These are phyloP conservation scores for Fusarium gaditjirri DNA, from an alignment of 2,329 filamentous ascomycete genomes.

Conservation along the genomic window DNA sequence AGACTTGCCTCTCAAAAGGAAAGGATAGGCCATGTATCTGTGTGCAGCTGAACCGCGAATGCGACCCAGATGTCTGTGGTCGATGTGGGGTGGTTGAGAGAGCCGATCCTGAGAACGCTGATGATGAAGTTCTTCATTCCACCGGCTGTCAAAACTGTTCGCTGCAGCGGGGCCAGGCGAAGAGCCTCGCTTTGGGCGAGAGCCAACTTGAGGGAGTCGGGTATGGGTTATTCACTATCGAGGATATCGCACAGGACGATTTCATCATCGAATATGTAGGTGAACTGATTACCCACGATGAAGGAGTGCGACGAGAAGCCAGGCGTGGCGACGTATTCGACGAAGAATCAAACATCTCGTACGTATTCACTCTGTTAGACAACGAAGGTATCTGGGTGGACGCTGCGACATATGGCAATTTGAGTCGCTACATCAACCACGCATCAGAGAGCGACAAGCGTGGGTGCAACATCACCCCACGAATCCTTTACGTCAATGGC, in stretches of 20 bases:
- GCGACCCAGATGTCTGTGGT: conserved; percentile 79
- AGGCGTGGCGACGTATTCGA: conserved; percentile 70
- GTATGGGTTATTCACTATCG: conserved; percentile 79
- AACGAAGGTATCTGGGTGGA: conserved; percentile 76
- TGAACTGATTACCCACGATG: conserved; percentile 76
- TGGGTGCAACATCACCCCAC: conserved; percentile 71
- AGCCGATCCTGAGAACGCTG: conserved; percentile 74
- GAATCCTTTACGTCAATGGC: conserved; percentile 77
- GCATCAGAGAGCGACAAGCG: conserved; percentile 62
- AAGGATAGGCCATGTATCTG: conserved; percentile 75
- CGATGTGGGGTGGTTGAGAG: conserved; percentile 76
- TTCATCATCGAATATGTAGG: conserved; percentile 86
- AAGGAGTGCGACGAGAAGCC: conserved; percentile 75
- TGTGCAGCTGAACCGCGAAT: conserved; percentile 78
- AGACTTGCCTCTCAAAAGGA: conserved; percentile 66
- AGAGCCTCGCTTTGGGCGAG: conserved; percentile 74
- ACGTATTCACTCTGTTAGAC: conserved; percentile 69
- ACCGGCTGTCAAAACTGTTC: conserved; percentile 77
- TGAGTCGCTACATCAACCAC: conserved; percentile 87
- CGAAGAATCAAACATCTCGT: conserved; percentile 70
- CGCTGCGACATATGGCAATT: conserved; percentile 80
- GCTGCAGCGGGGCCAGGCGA: conserved; percentile 74
- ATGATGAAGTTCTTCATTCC: conserved; percentile 65
- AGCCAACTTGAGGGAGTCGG: conserved; percentile 76
- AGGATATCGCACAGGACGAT: conserved; percentile 73